Percentiles rank a stretch among this genome's conserved stretches.
phyloP scores from a whole-genome alignment of 805 yeast species.

The Sungouiella thailandica region DNA sequence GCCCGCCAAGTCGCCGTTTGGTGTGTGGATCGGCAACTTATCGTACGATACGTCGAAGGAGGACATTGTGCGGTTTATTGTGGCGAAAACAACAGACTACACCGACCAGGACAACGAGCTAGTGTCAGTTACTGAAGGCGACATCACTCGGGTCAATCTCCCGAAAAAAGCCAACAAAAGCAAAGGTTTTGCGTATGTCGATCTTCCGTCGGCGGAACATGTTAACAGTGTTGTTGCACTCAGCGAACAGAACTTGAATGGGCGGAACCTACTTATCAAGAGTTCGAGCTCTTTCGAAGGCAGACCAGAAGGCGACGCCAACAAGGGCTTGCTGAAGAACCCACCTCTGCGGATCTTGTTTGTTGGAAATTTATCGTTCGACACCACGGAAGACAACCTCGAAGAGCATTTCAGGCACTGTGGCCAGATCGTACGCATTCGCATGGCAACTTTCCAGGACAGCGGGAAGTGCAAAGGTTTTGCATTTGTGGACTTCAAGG shows the following conservation, averaged over 20 bases:
- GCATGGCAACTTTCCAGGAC: conserved; percentile 99
- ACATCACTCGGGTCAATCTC: conserved; percentile 70
- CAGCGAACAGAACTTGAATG: conserved; percentile 70
- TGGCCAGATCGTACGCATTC: conserved; percentile 75
- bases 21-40: conserved; percentile 94
- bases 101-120: conserved; percentile 23
- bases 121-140: conserved; percentile 43
- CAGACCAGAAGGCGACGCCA: conserved; percentile 60
- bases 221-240: conserved; percentile 59
- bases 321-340: conserved; percentile 51
- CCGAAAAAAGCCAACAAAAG: conserved; percentile 70
- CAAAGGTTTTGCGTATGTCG: conserved; percentile 89
- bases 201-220: conserved; percentile 58
- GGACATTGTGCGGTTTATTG: conserved; percentile 62
- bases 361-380: conserved; percentile 91
- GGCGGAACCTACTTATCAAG: conserved; percentile 82
- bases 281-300: conserved; percentile 80
- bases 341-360: conserved; percentile 88
- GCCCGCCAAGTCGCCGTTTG: conserved; percentile 48
- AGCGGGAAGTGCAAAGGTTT: conserved; percentile 96
- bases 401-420: conserved; percentile 84
- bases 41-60: conserved; percentile 79
- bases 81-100: conserved; percentile 47
- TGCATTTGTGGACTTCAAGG: conserved; percentile 83
- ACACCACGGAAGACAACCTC: conserved; percentile 75